A percentile compares a stretch with the other conserved stretches of the same genome.
Evolutionary conservation across 768 basidiomycete species (phyloP).

Genomic region (Rhodotorula babjevae): DNA sequence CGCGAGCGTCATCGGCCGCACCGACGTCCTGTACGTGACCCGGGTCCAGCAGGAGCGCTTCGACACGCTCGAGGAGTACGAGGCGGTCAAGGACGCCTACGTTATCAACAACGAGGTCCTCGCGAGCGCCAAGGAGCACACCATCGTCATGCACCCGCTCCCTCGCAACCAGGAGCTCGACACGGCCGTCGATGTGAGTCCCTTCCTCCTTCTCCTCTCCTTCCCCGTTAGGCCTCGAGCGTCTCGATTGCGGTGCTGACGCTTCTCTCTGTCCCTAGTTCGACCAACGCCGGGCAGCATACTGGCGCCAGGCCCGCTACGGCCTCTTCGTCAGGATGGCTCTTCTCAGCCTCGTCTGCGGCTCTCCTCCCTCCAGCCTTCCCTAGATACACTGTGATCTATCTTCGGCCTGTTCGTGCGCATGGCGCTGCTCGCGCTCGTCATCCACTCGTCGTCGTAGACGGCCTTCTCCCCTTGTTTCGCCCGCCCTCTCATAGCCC

Average conservation of each 20-base stretch:
- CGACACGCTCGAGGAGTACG: constrained; percentile 72
- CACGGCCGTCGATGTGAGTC: constrained; percentile 82
- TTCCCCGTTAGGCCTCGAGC: neutral
- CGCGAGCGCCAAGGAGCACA: constrained; percentile 85
- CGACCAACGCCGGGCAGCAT: constrained; percentile 84
- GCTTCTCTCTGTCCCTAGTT: constrained; percentile 56
- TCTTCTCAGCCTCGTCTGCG: constrained; percentile 60
- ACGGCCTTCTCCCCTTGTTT: no score
- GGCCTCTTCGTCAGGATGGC: constrained; percentile 92
- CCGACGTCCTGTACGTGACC: constrained; percentile 95
- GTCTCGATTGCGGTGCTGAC: neutral
- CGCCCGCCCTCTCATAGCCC: no score
- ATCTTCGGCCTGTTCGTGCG: no score
- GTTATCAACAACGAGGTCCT: constrained; percentile 90
- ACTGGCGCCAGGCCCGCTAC: constrained; percentile 94
- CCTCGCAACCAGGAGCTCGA: constrained; percentile 97
- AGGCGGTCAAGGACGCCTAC: constrained; percentile 84
- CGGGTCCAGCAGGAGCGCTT: constrained; percentile 95
- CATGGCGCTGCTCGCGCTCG: neutral
- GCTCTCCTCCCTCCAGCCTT: neutral
- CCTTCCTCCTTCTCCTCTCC: neutral
- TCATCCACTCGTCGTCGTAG: no score
- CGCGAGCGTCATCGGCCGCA: constrained; percentile 83
- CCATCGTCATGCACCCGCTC: constrained; percentile 99
- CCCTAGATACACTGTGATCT: neutral